Evolutionary conservation across 2,329 filamentous ascomycete genomes (phyloP).

Genomic region (Diaporthe helianthi): DNA sequence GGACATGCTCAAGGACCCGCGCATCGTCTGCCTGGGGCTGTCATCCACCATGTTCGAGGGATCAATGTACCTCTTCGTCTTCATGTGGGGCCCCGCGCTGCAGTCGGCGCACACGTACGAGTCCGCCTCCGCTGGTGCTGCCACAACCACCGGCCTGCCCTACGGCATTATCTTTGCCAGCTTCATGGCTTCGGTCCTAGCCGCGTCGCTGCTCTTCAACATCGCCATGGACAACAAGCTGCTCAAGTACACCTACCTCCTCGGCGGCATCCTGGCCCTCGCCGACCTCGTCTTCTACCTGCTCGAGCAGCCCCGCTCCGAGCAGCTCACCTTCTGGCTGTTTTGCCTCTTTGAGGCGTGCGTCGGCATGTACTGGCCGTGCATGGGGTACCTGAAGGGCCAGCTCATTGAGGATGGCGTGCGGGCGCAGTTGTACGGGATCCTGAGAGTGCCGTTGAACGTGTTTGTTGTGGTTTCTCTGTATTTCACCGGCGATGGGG

Average conservation of each 20-base stretch:
- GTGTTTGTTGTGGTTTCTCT: constrained; percentile 61
- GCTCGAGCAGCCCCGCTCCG: constrained; percentile 45
- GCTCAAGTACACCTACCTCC: constrained; percentile 42
- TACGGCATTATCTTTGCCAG: constrained; percentile 58
- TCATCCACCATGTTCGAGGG: constrained; percentile 65
- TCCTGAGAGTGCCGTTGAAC: constrained; percentile 64
- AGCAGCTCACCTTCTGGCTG: constrained; percentile 56
- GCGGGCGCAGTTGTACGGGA: constrained; percentile 59
- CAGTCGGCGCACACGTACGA: constrained; percentile 43
- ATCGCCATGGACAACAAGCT: constrained; percentile 42
- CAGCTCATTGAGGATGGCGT: constrained; percentile 59
- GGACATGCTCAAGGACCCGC: constrained; percentile 47
- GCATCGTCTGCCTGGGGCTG: constrained; percentile 57
- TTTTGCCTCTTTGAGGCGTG: constrained; percentile 64
- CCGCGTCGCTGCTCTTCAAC: constrained; percentile 63
- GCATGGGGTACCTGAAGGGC: constrained; percentile 60
- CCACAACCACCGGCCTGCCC: constrained; percentile 39
- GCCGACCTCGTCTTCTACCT: constrained; percentile 48
- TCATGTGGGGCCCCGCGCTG: constrained; percentile 62
- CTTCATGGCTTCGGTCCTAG: constrained; percentile 65
- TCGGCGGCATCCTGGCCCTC: constrained; percentile 48
- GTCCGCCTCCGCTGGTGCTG: not conserved
- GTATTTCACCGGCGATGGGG: constrained; percentile 44
- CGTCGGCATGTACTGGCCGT: constrained; percentile 63
- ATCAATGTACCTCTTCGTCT: constrained; percentile 66